Base-by-base conservation (phyloP, 257 asterid species). In the Orobanche coerulescens region DNA sequence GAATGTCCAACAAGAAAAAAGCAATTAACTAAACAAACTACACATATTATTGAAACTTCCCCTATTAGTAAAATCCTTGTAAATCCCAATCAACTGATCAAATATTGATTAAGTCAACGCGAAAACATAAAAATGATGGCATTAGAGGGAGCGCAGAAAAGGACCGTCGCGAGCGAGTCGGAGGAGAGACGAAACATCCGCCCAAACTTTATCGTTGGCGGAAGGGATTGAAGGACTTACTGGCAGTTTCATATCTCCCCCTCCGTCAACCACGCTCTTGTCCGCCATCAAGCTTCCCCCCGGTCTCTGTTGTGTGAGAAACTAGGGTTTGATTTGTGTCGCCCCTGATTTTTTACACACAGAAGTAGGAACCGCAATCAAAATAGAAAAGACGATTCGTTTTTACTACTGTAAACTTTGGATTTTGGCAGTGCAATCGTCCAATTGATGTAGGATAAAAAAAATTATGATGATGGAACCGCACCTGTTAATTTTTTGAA, bases 161-260 rank as follows among this genome's bases (percentile, higher is more conserved):
- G 48, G 6, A 92, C 98, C 99, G 70, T 69, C 55, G 78, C 94
- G 83, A 26, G 96, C 95, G 50, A 73, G 85, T 15, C 68, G 74
- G 30, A 93, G 74, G 58, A 93, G 83, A 58, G 86, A 30, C 14
- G 97, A 93, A 64, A 81, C 85, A 56, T 93, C 97, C 16, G 77
- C 81, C 97, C 97, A 86, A 55, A 77, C 88, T 48, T 91, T 70
- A 64, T 83, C 94, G 76, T 75, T 82, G 47, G 76, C 85, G 53
- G 89, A 79, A 61, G 94, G 84, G 51, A 88, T 76, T 36, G 88
- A 79, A 76, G 94, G 82, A 63, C 59, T 76, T 64, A 67, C 7
- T 33, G 82, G 79, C 28, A 48, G 72, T 55, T 70, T 53, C 15
- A 34, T 62, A 49, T 74, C 78, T 22, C 70, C 73, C 20, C 43